A percentile compares a stretch with the other conserved stretches of the same genome.
Conservation (phyloP, 2,329 filamentous ascomycete genomes). For the Colletotrichum higginsianum region DNA sequence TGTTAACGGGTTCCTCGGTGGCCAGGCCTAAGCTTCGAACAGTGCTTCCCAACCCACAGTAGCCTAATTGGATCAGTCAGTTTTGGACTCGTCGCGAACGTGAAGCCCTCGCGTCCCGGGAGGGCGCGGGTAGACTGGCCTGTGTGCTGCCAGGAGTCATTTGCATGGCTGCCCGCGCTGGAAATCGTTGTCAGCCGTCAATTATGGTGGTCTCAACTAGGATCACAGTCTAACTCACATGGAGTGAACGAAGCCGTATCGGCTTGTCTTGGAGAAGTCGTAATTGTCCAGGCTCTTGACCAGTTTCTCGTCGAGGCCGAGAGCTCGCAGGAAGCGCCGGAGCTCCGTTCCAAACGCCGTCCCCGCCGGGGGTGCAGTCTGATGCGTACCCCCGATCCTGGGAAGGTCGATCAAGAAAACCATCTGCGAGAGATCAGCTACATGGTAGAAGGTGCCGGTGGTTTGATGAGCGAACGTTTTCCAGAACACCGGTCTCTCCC, state of each 20-base stretch:
- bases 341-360: conserved; percentile 78
- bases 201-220: not conserved
- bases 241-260: conserved; percentile 86
- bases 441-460: not conserved
- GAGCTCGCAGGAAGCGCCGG: conserved; percentile 77
- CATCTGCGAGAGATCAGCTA: conserved; percentile 63
- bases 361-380: conserved; percentile 52
- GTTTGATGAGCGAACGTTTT: conserved; percentile 73
- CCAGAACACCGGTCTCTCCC: conserved; percentile 88
- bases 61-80: conserved; percentile 65
- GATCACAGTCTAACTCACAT: conserved; percentile 70
- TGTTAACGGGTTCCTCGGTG: conserved; percentile 68
- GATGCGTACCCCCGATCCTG: conserved; percentile 60
- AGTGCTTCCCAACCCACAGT: conserved; percentile 79
- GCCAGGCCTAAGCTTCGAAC: conserved; percentile 75
- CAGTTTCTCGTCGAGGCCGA: conserved; percentile 75
- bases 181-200: conserved; percentile 44
- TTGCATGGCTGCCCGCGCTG: conserved; percentile 70
- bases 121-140: conserved; percentile 48
- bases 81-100: conserved; percentile 19
- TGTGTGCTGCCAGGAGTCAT: conserved; percentile 60
- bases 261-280: conserved; percentile 82
- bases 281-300: conserved; percentile 80
- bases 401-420: conserved; percentile 96
- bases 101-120: conserved; percentile 32